phyloP scores from a whole-genome alignment of 1,284 basidiomycete species.

The Mycosarcoma mackinlayi region DNA sequence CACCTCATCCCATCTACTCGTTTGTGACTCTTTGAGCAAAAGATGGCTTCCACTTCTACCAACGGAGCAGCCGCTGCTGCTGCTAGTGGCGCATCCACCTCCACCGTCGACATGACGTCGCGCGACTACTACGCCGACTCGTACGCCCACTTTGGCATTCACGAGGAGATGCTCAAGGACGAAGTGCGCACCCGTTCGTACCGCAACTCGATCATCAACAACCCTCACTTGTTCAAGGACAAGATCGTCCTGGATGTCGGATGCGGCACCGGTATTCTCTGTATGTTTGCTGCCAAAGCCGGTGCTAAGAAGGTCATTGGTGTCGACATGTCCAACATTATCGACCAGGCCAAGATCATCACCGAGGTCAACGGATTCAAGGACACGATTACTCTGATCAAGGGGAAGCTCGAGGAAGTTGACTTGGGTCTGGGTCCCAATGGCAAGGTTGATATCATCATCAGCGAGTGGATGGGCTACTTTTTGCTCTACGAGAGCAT shows the following conservation, averaged over 20 bases:
- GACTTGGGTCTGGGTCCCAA: constrained; percentile 69
- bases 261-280: constrained; percentile 97
- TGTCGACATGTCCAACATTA: constrained; percentile 99
- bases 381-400: constrained; percentile 91
- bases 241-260: constrained; percentile 90
- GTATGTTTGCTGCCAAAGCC: constrained; percentile 98
- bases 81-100: constrained; percentile 20
- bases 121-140: constrained; percentile 68
- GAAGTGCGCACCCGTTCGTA: constrained; percentile 93
- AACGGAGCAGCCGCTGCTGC: constrained; percentile 35
- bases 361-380: constrained; percentile 95
- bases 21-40: too few relatives aligned
- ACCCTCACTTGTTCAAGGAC: constrained; percentile 88
- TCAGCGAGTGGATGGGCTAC: constrained; percentile 97
- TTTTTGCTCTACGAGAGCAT: constrained; percentile 92
- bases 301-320: constrained; percentile 87
- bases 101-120: constrained; percentile 62
- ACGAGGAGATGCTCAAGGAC: constrained; percentile 96
- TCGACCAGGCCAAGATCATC: constrained; percentile 97
- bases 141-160: constrained; percentile 68
- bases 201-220: constrained; percentile 93
- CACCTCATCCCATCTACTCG: background rate
- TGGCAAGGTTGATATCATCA: constrained; percentile 85
- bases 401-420: constrained; percentile 96
- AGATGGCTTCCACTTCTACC: constrained; percentile 53